Evolutionary conservation across 208 protist genomes (phyloP).

Genomic region (Crithidia sp.): DNA sequence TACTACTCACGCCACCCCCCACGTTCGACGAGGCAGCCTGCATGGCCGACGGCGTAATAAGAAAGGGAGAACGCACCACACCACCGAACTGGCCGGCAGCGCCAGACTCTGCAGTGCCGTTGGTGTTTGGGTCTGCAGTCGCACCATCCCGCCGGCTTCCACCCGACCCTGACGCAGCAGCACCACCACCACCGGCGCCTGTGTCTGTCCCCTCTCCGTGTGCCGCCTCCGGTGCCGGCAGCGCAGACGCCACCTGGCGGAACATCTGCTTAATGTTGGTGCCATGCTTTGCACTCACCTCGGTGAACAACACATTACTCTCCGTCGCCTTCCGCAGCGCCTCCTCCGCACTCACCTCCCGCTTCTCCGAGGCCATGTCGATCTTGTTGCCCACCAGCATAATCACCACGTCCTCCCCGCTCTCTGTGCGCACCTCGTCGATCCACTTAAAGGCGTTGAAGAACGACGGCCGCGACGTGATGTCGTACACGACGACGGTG

Average conservation of each 20-base stretch:
- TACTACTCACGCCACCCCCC: neutral
- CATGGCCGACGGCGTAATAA: conserved; percentile 27
- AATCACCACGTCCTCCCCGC: conserved; percentile 95
- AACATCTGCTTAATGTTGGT: conserved; percentile 83
- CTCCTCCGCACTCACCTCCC: conserved; percentile 84
- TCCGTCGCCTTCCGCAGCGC: conserved; percentile 80
- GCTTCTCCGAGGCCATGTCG: conserved; percentile 82
- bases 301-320: conserved; percentile 94
- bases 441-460: conserved; percentile 96
- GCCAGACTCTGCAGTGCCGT: neutral
- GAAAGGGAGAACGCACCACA: conserved; percentile 25
- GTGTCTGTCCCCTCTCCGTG: neutral
- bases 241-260: conserved; percentile 62
- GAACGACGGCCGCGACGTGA: conserved; percentile 95
- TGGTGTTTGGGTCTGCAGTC: neutral
- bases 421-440: conserved; percentile 97
- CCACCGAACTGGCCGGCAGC: conserved; percentile 24
- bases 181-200: neutral
- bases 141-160: neutral
- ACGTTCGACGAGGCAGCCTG: conserved; percentile 10
- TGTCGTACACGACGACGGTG: conserved; percentile 98
- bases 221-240: conserved; percentile 35
- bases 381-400: conserved; percentile 98
- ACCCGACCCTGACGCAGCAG: neutral
- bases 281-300: conserved; percentile 94